A percentile compares a stretch with the other conserved stretches of the same genome.
Evolutionary conservation across 129 eudicot genomes (phyloP).

Genomic region (Chrysanthemum seticuspe): DNA sequence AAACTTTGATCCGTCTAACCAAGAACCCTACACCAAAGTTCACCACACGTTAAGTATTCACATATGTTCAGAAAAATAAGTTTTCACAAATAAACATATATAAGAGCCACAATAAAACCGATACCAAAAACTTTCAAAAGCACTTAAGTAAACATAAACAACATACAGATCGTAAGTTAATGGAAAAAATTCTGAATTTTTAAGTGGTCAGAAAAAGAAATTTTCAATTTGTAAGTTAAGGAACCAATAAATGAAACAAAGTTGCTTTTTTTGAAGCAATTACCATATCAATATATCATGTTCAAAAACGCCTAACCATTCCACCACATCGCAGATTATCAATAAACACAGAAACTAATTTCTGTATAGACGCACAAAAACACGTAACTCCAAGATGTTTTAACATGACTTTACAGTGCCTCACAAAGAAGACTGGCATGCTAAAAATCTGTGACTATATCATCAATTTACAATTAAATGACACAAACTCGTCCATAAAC

Average conservation of each 20-base stretch:
- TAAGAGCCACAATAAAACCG: neutral
- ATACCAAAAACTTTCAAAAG: neutral
- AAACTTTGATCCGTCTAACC: conserved; percentile 13
- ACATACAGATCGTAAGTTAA: too few species aligned
- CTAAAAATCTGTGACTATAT: too few species aligned
- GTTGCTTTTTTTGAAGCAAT: neutral
- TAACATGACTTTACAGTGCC: too few species aligned
- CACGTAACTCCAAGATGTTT: too few species aligned
- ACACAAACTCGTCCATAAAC: too few species aligned
- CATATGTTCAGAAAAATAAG: neutral
- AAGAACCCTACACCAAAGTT: conserved; percentile 16
- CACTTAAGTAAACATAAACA: neutral
- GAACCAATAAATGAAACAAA: conserved; percentile 1
- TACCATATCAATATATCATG: neutral
- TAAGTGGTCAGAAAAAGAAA: neutral
- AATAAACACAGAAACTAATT: neutral
- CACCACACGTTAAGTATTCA: neutral
- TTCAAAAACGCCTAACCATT: neutral
- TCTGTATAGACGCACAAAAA: too few species aligned
- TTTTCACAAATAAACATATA: neutral
- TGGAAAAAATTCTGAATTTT: too few species aligned
- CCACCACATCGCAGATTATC: neutral
- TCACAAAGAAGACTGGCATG: too few species aligned
- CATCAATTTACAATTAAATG: too few species aligned
- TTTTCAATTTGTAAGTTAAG: neutral